Percentiles rank a stretch among this genome's conserved stretches.
Conservation (phyloP, 768 basidiomycete genomes). For the Pulveroboletus sp. region DNA sequence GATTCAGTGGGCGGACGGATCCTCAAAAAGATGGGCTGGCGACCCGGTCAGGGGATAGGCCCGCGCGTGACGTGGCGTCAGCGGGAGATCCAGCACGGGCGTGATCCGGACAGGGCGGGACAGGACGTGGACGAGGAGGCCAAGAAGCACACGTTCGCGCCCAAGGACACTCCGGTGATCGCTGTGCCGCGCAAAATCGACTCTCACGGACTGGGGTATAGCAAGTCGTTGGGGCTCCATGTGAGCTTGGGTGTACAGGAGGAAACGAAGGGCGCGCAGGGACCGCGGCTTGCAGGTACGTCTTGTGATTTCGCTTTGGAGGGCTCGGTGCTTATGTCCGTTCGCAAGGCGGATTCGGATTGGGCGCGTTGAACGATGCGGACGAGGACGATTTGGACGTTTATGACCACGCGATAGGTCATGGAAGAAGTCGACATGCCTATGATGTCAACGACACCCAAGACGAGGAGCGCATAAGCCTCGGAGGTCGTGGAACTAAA, state of each 20-base stretch:
- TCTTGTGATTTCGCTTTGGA: neutral
- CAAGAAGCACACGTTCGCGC: constrained; percentile 81
- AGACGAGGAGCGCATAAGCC: constrained; percentile 53
- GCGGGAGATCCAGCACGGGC: constrained; percentile 66
- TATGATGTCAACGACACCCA: constrained; percentile 64
- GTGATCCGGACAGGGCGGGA: constrained; percentile 35
- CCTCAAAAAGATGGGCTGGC: constrained; percentile 95
- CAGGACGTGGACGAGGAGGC: constrained; percentile 74
- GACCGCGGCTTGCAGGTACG: constrained; percentile 57
- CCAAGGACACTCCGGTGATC: constrained; percentile 68
- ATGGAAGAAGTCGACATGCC: constrained; percentile 49
- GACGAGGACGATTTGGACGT: constrained; percentile 90
- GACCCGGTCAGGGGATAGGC: constrained; percentile 87
- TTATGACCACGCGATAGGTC: constrained; percentile 50
- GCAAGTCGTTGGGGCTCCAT: constrained; percentile 56
- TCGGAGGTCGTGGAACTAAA: constrained; percentile 33
- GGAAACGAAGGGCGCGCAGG: constrained; percentile 26
- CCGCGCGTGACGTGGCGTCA: constrained; percentile 79
- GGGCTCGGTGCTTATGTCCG: constrained; percentile 1
- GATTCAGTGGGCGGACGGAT: constrained; percentile 83
- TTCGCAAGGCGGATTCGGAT: constrained; percentile 72
- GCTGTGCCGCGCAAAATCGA: constrained; percentile 68
- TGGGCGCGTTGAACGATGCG: constrained; percentile 88
- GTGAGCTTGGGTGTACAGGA: constrained; percentile 48
- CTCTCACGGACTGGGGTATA: constrained; percentile 77